These are phyloP conservation scores for Mycothermus thermophilus DNA, from an alignment of 495 filamentous ascomycete genomes.

Conservation along the genomic window DNA sequence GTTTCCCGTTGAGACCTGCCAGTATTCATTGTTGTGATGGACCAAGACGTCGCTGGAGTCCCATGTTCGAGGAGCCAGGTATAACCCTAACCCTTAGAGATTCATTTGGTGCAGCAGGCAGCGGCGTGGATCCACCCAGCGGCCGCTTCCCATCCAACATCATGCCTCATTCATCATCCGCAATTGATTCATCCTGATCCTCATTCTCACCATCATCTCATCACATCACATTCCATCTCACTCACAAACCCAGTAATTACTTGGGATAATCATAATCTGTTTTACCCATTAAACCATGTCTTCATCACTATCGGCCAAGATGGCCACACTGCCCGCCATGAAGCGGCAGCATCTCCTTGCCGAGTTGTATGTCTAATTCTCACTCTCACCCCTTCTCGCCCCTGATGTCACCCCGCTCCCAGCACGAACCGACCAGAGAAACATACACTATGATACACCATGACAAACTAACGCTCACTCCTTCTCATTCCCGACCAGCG, in stretches of 20 bases:
- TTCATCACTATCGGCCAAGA: constrained; percentile 8
- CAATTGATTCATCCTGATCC: background rate
- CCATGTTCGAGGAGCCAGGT: too few species aligned
- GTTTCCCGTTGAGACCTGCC: too few species aligned
- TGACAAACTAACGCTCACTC: background rate
- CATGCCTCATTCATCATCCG: background rate
- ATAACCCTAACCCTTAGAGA: constrained; percentile 5
- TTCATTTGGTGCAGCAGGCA: background rate
- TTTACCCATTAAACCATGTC: too few species aligned
- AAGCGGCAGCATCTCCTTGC: constrained; percentile 53
- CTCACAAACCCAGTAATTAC: too few species aligned
- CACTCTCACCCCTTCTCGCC: background rate
- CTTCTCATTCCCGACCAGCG: constrained; percentile 34
- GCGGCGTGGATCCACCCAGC: too few species aligned
- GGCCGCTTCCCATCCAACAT: too few species aligned
- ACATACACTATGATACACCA: background rate
- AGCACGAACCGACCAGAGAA: too few species aligned
- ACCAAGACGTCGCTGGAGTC: too few species aligned
- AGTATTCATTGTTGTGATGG: too few species aligned
- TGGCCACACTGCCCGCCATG: constrained; percentile 20
- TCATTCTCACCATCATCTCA: background rate
- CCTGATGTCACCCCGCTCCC: background rate
- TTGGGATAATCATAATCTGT: too few species aligned
- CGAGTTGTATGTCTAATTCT: constrained; percentile 60
- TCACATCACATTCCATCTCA: too few species aligned